Conservation (phyloP, 176 grass and related monocot genomes). For the Aegilops umbellulata region DNA sequence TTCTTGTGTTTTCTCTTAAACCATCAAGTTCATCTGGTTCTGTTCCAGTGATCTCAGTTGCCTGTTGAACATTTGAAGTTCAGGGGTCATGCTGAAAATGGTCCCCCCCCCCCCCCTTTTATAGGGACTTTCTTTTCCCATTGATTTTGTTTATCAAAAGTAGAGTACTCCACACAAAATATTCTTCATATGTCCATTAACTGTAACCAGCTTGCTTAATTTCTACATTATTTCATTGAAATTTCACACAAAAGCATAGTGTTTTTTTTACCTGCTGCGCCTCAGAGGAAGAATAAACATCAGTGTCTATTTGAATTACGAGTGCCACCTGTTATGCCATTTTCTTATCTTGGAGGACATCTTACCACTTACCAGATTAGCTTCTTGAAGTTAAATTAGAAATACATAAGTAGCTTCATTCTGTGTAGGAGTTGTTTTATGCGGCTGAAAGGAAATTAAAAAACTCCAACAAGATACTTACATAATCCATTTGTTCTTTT, state of each 20-base stretch:
- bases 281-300: background rate
- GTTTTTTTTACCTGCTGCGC: background rate
- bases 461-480: background rate
- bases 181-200: background rate
- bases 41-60: background rate
- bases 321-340: background rate
- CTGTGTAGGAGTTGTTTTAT: background rate
- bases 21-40: conserved; percentile 11
- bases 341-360: background rate
- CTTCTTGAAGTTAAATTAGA: background rate
- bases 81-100: too few species aligned
- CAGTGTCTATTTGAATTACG: too few species aligned
- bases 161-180: background rate
- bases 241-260: background rate
- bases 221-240: too few species aligned
- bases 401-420: background rate
- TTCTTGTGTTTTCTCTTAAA: background rate
- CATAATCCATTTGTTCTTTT: background rate
- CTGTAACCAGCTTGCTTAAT: too few species aligned
- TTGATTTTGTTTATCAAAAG: background rate
- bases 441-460: background rate
- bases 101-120: too few species aligned
- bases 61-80: too few species aligned
- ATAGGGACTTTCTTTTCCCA: background rate
- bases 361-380: background rate